Conservation (phyloP, 176 grass and related monocot genomes). For the Paspalum notatum region DNA sequence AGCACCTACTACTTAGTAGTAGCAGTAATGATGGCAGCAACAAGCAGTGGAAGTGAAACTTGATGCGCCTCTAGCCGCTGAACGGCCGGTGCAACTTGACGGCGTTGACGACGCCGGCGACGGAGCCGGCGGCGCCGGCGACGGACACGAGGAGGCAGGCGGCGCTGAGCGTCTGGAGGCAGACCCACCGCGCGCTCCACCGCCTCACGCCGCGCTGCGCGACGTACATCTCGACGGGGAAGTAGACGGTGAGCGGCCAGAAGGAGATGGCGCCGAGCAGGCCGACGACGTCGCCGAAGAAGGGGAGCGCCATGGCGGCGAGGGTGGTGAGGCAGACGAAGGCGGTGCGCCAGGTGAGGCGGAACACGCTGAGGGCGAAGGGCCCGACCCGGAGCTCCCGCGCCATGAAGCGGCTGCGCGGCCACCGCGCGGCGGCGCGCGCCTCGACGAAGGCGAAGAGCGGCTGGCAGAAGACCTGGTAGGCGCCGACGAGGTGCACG, state of each 20-base stretch:
- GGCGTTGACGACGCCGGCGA: conserved; percentile 50
- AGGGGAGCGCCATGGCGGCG: conserved; percentile 60
- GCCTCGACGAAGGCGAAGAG: conserved; percentile 77
- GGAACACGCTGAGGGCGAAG: conserved; percentile 50
- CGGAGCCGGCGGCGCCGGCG: conserved; percentile 53
- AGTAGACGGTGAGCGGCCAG: conserved; percentile 74
- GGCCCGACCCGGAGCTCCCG: conserved; percentile 19
- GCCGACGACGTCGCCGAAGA: conserved; percentile 73
- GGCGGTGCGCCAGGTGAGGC: conserved; percentile 57
- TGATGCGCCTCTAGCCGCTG: conserved; percentile 15
- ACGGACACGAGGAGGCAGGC: conserved; percentile 59
- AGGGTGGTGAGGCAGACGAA: conserved; percentile 60
- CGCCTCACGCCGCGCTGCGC: conserved; percentile 31
- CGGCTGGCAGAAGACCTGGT: conserved; percentile 86
- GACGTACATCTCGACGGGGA: conserved; percentile 71
- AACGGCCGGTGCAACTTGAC: conserved; percentile 61
- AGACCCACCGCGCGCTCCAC: conserved; percentile 54
- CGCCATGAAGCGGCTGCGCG: conserved; percentile 53
- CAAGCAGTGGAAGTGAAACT: too few species aligned
- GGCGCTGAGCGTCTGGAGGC: conserved; percentile 61
- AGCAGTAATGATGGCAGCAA: too few species aligned
- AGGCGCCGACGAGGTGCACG: conserved; percentile 78
- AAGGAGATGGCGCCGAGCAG: conserved; percentile 60
- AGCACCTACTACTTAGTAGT: too few species aligned
- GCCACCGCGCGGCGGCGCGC: conserved; percentile 54